phyloP scores from a whole-genome alignment of 2,329 filamentous ascomycete genomes.

The Xylariaceae sp. region DNA sequence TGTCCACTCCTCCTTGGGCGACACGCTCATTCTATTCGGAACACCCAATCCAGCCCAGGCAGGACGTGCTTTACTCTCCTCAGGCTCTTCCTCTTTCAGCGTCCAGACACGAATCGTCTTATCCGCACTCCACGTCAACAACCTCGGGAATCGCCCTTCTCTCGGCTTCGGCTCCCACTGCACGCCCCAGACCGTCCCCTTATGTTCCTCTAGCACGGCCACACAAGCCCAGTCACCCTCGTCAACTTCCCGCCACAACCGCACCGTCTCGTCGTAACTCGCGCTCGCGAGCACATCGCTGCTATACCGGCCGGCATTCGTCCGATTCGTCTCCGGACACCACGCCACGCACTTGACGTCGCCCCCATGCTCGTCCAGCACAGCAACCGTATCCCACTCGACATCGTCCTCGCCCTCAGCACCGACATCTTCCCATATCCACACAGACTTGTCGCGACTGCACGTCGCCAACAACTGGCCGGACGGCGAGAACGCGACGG shows the following conservation, averaged over 20 bases:
- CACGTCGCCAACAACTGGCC: conserved; percentile 83
- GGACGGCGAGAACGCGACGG: conserved; percentile 66
- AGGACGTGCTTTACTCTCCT: conserved; percentile 34
- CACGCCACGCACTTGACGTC: conserved; percentile 94
- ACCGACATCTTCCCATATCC: conserved; percentile 95
- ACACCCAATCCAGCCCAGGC: conserved; percentile 48
- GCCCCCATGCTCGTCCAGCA: conserved; percentile 87
- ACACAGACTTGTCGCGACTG: conserved; percentile 86
- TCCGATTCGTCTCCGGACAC: conserved; percentile 65
- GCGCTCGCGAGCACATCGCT: conserved; percentile 75
- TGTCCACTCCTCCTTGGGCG: conserved; percentile 75
- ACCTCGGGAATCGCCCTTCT: conserved; percentile 48
- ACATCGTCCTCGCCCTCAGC: conserved; percentile 73
- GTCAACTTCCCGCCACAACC: conserved; percentile 82
- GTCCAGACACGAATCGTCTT: conserved; percentile 74
- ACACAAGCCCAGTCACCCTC: conserved; percentile 92
- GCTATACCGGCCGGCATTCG: conserved; percentile 44
- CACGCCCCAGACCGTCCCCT: conserved; percentile 83
- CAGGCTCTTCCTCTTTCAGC: conserved; percentile 50
- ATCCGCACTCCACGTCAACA: conserved; percentile 85
- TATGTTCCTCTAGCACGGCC: conserved; percentile 71
- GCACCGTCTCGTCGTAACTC: conserved; percentile 91
- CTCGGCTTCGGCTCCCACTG: conserved; percentile 57
- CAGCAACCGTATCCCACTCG: conserved; percentile 87
- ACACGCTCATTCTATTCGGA: conserved; percentile 83